A percentile compares a stretch with the other conserved stretches of the same genome.
Evolutionary conservation across 352 stramenopile species (phyloP).

Genomic region (Globisporangium emineosum): DNA sequence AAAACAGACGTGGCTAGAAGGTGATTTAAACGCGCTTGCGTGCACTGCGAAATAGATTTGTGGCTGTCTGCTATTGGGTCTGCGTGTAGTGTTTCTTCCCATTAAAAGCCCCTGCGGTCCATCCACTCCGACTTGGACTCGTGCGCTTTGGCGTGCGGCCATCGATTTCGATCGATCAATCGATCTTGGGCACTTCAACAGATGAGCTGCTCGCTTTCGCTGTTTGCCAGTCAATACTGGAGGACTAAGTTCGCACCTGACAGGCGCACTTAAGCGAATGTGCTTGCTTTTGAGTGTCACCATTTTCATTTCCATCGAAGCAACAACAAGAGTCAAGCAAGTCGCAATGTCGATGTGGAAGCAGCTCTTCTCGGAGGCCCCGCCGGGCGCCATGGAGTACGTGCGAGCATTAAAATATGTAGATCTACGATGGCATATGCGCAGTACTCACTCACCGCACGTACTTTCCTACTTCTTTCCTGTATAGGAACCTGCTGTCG

Average conservation of each 20-base stretch:
- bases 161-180: neutral
- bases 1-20: neutral
- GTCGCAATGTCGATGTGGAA: constrained; percentile 41
- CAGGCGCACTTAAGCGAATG: neutral
- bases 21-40: neutral
- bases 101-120: too few species aligned
- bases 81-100: too few species aligned
- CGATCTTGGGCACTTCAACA: neutral
- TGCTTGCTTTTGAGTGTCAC: too few species aligned
- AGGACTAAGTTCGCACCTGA: neutral
- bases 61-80: neutral
- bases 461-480: neutral
- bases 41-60: neutral
- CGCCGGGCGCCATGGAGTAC: constrained; percentile 64
- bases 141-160: too few species aligned
- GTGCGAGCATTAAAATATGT: constrained; percentile 17
- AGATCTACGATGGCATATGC: too few species aligned
- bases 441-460: neutral
- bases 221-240: neutral
- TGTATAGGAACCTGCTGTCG: constrained; percentile 54
- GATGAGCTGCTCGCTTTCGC: neutral
- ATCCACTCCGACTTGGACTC: too few species aligned
- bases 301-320: neutral
- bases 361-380: constrained; percentile 72
- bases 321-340: neutral